These are phyloP conservation scores for Amphirosellinia nigrospora DNA, from an alignment of 495 filamentous ascomycete species.

Conservation along the genomic window DNA sequence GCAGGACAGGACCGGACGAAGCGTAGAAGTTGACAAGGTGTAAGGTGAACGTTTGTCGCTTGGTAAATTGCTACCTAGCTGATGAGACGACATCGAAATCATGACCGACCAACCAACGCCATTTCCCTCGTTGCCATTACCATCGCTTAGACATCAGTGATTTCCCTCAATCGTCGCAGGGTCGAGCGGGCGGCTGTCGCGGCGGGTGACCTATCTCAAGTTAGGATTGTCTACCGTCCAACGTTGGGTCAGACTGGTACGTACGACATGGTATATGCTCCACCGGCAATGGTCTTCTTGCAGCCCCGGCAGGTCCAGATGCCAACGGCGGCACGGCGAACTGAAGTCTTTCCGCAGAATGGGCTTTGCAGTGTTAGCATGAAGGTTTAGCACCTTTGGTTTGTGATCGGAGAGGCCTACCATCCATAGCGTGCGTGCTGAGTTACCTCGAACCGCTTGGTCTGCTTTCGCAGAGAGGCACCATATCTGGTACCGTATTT, in stretches of 20 bases:
- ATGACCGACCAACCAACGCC: constrained; percentile 31
- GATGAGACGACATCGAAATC: constrained; percentile 30
- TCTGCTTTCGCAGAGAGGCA: constrained; percentile 99
- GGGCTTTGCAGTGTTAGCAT: constrained; percentile 38
- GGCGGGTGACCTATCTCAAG: constrained; percentile 77
- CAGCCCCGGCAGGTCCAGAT: constrained; percentile 97
- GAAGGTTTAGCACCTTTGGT: not conserved
- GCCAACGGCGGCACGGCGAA: constrained; percentile 89
- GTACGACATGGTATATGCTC: constrained; percentile 96
- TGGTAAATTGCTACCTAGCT: constrained; percentile 31
- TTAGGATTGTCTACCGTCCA: constrained; percentile 29
- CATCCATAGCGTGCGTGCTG: constrained; percentile 94
- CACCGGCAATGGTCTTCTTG: constrained; percentile 94
- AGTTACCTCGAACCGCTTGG: constrained; percentile 99
- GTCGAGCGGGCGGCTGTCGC: constrained; percentile 96
- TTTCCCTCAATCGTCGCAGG: constrained; percentile 95
- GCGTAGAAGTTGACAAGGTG: constrained; percentile 16
- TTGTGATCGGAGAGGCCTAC: constrained; percentile 60
- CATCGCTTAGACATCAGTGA: constrained; percentile 84
- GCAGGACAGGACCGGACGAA: constrained; percentile 3
- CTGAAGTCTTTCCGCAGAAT: constrained; percentile 94
- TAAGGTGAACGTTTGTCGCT: constrained; percentile 24
- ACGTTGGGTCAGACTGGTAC: constrained; percentile 47
- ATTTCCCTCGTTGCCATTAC: constrained; percentile 27
- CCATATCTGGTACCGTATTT: constrained; percentile 70